phyloP scores from a whole-genome alignment of 192 early-diverging fungal genomes.

The Dispira parvispora region DNA sequence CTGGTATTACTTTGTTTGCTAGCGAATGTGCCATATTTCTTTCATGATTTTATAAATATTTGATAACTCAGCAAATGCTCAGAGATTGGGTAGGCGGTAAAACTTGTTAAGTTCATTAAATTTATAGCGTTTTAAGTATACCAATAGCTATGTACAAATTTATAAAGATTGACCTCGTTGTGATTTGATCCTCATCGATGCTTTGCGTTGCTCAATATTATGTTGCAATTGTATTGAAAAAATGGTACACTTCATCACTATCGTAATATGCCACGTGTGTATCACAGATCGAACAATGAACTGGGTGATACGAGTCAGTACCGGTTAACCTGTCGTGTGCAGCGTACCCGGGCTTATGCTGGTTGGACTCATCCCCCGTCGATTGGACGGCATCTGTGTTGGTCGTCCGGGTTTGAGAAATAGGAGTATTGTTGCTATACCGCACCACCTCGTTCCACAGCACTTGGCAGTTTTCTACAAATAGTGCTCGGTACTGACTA shows the following conservation, averaged over 20 bases:
- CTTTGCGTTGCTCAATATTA: not conserved
- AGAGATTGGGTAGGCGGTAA: too few species aligned
- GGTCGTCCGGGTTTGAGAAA: not conserved
- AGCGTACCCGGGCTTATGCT: slow-evolving; percentile 9
- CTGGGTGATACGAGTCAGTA: slow-evolving; percentile 28
- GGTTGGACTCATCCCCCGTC: not conserved
- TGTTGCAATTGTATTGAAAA: slow-evolving; percentile 43
- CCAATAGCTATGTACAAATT: too few species aligned
- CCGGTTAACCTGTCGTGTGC: slow-evolving; percentile 10
- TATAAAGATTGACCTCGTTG: too few species aligned
- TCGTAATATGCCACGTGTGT: slow-evolving; percentile 45
- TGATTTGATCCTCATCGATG: too few species aligned
- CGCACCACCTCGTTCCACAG: slow-evolving; percentile 24
- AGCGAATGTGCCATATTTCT: too few species aligned
- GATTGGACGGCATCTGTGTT: not conserved
- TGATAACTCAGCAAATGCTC: too few species aligned
- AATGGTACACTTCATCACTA: slow-evolving; percentile 49
- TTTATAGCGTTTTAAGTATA: too few species aligned
- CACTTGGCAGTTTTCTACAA: slow-evolving; percentile 41
- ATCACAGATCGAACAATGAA: slow-evolving; percentile 36
- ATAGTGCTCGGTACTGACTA: slow-evolving; percentile 50
- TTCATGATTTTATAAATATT: too few species aligned
- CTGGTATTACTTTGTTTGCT: too few species aligned
- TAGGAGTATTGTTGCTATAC: slow-evolving; percentile 11
- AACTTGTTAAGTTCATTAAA: too few species aligned